Evolutionary conservation across 495 filamentous ascomycete species (phyloP).

Genomic region (Penicillium cinerascens): DNA sequence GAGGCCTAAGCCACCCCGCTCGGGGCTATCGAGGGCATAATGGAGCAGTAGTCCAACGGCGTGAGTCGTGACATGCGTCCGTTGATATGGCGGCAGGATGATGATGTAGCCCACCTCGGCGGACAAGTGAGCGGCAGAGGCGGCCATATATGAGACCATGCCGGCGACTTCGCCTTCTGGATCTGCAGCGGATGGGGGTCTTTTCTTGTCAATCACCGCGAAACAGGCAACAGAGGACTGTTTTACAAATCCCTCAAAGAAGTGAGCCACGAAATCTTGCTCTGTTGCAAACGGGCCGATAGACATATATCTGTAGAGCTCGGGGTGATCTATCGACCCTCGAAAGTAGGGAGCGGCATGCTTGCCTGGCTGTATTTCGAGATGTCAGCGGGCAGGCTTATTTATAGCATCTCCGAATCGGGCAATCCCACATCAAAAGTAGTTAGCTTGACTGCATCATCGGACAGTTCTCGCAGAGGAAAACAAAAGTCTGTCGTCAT

Average conservation of each 20-base stretch:
- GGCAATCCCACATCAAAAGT: not conserved
- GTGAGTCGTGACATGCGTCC: not conserved
- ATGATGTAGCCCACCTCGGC: not conserved
- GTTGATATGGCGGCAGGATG: not conserved
- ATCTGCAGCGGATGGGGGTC: not conserved
- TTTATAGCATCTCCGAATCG: not conserved
- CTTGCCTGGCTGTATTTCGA: not conserved
- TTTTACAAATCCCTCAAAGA: not conserved
- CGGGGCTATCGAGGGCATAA: not conserved
- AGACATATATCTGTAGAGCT: not conserved
- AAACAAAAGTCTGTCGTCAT: constrained; percentile 1
- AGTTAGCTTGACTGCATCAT: constrained; percentile 4
- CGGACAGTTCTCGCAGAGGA: not conserved
- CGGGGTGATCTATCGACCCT: constrained; percentile 1
- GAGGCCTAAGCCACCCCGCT: too few species aligned
- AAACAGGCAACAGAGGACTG: not conserved
- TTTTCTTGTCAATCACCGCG: not conserved
- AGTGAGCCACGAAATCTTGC: not conserved
- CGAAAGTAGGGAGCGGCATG: constrained; percentile 7
- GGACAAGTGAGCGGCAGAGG: not conserved
- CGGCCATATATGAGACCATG: not conserved
- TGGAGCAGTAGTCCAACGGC: not conserved
- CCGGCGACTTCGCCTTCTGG: not conserved
- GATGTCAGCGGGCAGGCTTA: not conserved
- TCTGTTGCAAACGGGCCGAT: not conserved